These are phyloP conservation scores for Urostyla sp. DNA, from an alignment of 73 alveolate species.

Conservation along the genomic window DNA sequence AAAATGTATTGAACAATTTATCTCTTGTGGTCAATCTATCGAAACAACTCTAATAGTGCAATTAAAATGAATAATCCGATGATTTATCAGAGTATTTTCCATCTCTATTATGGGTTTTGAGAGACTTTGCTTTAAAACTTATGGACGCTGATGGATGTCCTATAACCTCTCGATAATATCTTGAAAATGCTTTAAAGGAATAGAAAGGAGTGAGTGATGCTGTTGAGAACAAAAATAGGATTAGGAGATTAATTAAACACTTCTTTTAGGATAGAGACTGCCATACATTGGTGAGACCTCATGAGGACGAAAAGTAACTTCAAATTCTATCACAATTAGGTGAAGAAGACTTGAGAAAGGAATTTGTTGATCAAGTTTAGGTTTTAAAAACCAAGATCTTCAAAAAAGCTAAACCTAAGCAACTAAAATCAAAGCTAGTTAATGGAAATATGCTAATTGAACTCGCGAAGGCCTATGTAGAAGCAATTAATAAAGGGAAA, in stretches of 20 bases:
- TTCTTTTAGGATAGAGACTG: slow-evolving; percentile 83
- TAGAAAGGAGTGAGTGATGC: slow-evolving; percentile 78
- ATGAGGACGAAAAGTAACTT: slow-evolving; percentile 69
- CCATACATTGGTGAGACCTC: slow-evolving; percentile 78
- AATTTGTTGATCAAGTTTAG: slow-evolving; percentile 77
- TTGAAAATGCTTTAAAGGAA: slow-evolving; percentile 87
- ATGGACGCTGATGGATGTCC: slow-evolving; percentile 85
- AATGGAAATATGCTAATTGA: slow-evolving; percentile 83
- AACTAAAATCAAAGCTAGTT: slow-evolving; percentile 68
- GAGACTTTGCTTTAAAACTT: slow-evolving; percentile 95
- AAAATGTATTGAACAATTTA: slow-evolving; percentile 74
- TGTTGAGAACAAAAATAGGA: slow-evolving; percentile 77
- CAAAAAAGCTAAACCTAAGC: slow-evolving; percentile 83
- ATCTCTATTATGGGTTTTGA: slow-evolving; percentile 92
- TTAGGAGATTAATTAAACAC: slow-evolving; percentile 71
- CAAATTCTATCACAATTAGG: slow-evolving; percentile 70
- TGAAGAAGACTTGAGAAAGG: slow-evolving; percentile 72
- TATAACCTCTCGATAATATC: slow-evolving; percentile 85
- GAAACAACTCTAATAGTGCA: slow-evolving; percentile 74
- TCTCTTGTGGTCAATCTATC: slow-evolving; percentile 80
- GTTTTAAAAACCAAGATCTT: slow-evolving; percentile 71
- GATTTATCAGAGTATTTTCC: slow-evolving; percentile 90
- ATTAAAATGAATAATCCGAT: slow-evolving; percentile 67
- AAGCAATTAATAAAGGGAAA: slow-evolving; percentile 79
- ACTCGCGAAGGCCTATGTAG: slow-evolving; percentile 73